Base-by-base conservation (phyloP, 495 filamentous ascomycete species). In the Penicilliopsis zonata region DNA sequence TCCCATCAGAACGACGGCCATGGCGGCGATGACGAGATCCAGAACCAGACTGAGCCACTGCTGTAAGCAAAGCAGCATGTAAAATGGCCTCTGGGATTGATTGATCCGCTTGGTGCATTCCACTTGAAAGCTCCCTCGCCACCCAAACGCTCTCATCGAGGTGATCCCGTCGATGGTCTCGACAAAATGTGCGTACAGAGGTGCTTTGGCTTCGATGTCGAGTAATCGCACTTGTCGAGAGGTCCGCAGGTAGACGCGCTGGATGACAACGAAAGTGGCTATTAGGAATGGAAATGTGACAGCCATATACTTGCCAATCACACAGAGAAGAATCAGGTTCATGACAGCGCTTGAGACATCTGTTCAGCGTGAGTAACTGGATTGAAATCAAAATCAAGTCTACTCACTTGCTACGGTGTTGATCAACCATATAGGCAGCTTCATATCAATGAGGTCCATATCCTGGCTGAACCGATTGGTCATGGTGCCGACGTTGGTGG, bases 151-250 rank as follows among this genome's bases (percentile, higher is more conserved):
- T 8, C 74, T 58, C 4, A 79, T 43, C 2, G 71, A 74, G 0
- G 51, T 53, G 3, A 70, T 45, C 1, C 66, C 66, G 24, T 59
- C 49, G 9, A 67, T 39, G 8, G 56, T 60, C 30, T 81, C 76
- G 13, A 69, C 54, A 30, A 79, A 77, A 24, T 69, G 64, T 0
- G 72, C 65, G 34, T 68, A 76, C 1, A 79, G 50, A 2, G 73
- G 70, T 3, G 74, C 61, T 44, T 75, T 72, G 9, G 69, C 60
- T 49, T 79, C 74, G 5, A 79, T 56, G 18, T 80, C 76, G 13
- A 81, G 51, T 26, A 76, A 57, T 21, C 76, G 71, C 4, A 81
- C 48, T 40, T 79, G 76, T 3, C 74, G 66, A 2, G 74, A 78
- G 1, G 76, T 80, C 8, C 69, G 61, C 3, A 82, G 58, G 36